Conservation (phyloP, 495 filamentous ascomycete species). For the Eremomyces bilateralis region DNA sequence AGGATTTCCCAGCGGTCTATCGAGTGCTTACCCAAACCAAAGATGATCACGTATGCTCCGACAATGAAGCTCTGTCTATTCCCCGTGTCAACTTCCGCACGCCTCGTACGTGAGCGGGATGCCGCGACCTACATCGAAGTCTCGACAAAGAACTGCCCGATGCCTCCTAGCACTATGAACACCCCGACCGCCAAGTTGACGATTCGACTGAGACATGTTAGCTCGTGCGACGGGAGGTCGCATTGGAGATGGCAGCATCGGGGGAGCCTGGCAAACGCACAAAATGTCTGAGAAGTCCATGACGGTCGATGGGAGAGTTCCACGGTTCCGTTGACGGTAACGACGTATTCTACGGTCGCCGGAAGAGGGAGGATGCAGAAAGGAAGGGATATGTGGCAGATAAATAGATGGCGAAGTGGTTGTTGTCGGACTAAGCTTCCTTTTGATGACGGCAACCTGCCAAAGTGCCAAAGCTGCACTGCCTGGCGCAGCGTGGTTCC, state of each 20-base stretch:
- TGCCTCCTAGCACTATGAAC: conserved; percentile 76
- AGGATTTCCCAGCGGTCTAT: conserved; percentile 2
- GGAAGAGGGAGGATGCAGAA: too few species aligned
- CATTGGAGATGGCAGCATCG: too few species aligned
- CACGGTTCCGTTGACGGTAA: too few species aligned
- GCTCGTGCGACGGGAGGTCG: not conserved
- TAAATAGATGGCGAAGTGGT: too few species aligned
- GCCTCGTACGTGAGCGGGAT: not conserved
- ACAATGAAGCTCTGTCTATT: conserved; percentile 47
- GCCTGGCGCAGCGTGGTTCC: too few species aligned
- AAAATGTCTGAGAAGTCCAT: conserved; percentile 27
- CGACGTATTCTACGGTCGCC: too few species aligned
- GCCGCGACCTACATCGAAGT: conserved; percentile 34
- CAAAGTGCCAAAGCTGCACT: too few species aligned
- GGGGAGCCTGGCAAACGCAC: conserved; percentile 15
- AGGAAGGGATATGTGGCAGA: too few species aligned
- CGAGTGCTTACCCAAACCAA: conserved; percentile 52
- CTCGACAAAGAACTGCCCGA: conserved; percentile 59
- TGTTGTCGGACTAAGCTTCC: too few species aligned
- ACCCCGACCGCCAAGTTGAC: conserved; percentile 79
- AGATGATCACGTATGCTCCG: conserved; percentile 70
- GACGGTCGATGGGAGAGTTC: not conserved
- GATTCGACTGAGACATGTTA: conserved; percentile 41
- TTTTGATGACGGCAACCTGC: too few species aligned
- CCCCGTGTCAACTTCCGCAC: not conserved